Base-by-base conservation (phyloP, 140 eudicot genomes). In the Stevia rebaudiana region DNA sequence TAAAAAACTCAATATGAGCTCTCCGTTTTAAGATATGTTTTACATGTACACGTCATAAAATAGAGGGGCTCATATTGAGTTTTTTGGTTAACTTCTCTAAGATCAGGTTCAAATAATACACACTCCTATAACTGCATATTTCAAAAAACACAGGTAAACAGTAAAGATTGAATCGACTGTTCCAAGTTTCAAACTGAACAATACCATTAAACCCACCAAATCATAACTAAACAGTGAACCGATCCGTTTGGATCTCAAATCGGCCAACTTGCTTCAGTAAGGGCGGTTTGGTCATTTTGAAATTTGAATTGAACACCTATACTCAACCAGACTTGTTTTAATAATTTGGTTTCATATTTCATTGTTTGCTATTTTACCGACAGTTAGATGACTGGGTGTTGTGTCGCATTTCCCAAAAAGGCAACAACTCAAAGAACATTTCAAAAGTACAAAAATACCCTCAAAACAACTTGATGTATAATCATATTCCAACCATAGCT, bases 331-430 rank as follows among this genome's bases (percentile, higher is more conserved):
- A 13, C 6, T 0, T 31, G 5, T 3, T 9, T 11, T 41, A 61
- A 74, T 21, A 17, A 35, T 56, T 58, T 51, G 12, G 28, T 44
- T 39, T 9, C 13, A 39, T 40, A 23, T 37, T 62, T 2, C 11
- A 11, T 44, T 40, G 8, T 36, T 43, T 12, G n/a, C 31, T 63
- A 13, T 11, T 44, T 59, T 74, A 33, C 24, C 67, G 11, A 5
- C 83, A 86, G 95, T 49, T 86, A 44, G 95, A 86, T 41, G 84
- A 86, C 33, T 86, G 90, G 95, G 90, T 86, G 13, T 74, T 86
- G 13, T 86, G 90, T 57, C 83, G 88, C 8, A 64, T 86, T 16
- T 63, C 72, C 31, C 81, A 73, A 57, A 86, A 86, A 83, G 95
- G 90, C 84, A 83, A 83, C 88, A 81, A 54, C 77, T 78, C 90